Evolutionary conservation across 2,329 filamentous ascomycete species (phyloP).

Genomic region (Claviceps paspali): DNA sequence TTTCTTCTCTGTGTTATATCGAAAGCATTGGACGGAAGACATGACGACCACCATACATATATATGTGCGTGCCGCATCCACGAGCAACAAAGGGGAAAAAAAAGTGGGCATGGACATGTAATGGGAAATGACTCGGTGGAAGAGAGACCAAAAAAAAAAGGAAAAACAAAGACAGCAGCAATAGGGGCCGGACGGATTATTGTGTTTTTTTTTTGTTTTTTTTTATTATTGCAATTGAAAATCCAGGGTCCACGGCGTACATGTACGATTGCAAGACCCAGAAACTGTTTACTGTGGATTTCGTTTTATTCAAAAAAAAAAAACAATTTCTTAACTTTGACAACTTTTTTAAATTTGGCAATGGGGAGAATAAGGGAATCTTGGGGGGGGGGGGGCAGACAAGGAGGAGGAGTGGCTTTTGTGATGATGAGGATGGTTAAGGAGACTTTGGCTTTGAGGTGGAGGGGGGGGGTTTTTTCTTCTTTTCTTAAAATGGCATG

Average conservation of each 20-base stretch:
- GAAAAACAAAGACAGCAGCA: slow-evolving; percentile 4
- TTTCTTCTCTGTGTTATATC: slow-evolving; percentile 6
- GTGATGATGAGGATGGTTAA: too few species aligned
- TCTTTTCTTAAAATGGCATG: too few species aligned
- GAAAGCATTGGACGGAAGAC: slow-evolving; percentile 14
- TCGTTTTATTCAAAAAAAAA: too few species aligned
- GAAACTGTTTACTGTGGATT: slow-evolving; percentile 8
- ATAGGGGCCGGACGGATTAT: slow-evolving; percentile 5
- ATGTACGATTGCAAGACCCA: slow-evolving; percentile 20
- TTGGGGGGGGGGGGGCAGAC: too few species aligned
- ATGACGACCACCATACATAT: slow-evolving; percentile 16
- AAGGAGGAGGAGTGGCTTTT: too few species aligned
- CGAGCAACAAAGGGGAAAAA: not conserved
- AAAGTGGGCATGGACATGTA: slow-evolving; percentile 2
- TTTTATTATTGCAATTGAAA: slow-evolving; percentile 4
- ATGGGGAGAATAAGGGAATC: too few species aligned
- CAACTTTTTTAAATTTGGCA: too few species aligned
- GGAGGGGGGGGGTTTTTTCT: too few species aligned
- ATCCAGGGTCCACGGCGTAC: slow-evolving; percentile 13
- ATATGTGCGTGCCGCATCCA: slow-evolving; percentile 11
- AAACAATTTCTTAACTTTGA: too few species aligned
- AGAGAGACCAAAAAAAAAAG: slow-evolving; percentile 4
- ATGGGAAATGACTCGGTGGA: slow-evolving; percentile 4
- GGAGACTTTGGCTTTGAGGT: too few species aligned
- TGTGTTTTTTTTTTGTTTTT: too few species aligned